Percentiles rank a stretch among this genome's conserved stretches.
phyloP scores from a whole-genome alignment of 331 rosid genomes.

The Dryas integrifolia region DNA sequence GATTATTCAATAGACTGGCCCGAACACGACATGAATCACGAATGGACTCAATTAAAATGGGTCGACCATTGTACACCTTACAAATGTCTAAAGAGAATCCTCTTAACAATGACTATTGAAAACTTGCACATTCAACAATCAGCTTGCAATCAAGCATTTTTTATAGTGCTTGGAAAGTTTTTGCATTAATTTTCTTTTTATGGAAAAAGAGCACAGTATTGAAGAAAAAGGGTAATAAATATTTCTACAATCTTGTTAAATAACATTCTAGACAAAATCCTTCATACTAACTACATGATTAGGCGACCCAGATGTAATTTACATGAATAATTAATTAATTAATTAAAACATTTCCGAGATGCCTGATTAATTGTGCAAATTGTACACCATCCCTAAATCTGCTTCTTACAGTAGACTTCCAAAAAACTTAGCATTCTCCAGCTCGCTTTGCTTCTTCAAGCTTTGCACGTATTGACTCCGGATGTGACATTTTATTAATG shows the following conservation, averaged over 20 bases:
- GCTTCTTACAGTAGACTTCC: slow-evolving; percentile 1
- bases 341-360: neutral
- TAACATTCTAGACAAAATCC: neutral
- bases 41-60: no score
- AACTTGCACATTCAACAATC: neutral
- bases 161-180: neutral
- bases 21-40: no score
- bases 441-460: slow-evolving; percentile 64
- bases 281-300: neutral
- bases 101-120: neutral
- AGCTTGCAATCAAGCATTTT: neutral
- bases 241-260: neutral
- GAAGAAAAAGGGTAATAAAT: neutral
- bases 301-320: neutral
- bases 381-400: neutral
- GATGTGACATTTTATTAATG: slow-evolving; percentile 44
- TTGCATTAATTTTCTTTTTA: no score
- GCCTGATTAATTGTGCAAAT: slow-evolving; percentile 5
- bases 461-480: slow-evolving; percentile 39
- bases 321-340: slow-evolving; percentile 6
- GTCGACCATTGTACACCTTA: no score
- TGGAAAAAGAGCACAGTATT: neutral
- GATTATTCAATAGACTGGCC: no score
- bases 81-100: neutral
- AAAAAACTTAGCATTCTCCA: neutral